phyloP scores from a whole-genome alignment of 257 asterid genomes.

The Leonotis leonurus region DNA sequence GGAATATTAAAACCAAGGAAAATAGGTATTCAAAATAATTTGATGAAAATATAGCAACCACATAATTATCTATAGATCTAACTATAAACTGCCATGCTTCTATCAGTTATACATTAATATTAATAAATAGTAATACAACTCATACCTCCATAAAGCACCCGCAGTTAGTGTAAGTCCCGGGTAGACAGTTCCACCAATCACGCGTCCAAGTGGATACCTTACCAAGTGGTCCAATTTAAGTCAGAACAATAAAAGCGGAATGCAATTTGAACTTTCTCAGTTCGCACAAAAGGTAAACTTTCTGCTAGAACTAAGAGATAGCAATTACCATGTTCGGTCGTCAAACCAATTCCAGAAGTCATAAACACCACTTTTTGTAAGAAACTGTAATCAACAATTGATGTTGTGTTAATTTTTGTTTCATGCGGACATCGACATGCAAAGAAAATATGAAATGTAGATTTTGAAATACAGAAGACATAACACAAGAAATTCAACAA shows the following conservation, averaged over 20 bases:
- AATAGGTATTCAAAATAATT: not conserved
- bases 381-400: slow-evolving; percentile 61
- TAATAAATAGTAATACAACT: not conserved
- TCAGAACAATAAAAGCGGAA: not conserved
- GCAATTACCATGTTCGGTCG: slow-evolving; percentile 95
- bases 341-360: slow-evolving; percentile 99
- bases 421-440: not conserved
- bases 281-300: not conserved
- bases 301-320: slow-evolving; percentile 14
- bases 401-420: slow-evolving; percentile 20
- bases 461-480: slow-evolving; percentile 5
- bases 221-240: not conserved
- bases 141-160: slow-evolving; percentile 83
- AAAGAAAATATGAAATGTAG: not conserved
- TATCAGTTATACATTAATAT: not conserved
- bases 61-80: not conserved
- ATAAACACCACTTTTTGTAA: slow-evolving; percentile 82
- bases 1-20: not conserved
- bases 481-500: slow-evolving; percentile 1
- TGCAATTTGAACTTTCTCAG: not conserved
- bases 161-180: slow-evolving; percentile 98
- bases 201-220: slow-evolving; percentile 99
- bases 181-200: slow-evolving; percentile 97
- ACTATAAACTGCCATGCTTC: not conserved
- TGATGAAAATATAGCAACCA: not conserved